These are phyloP conservation scores for Hanseniaspora jakobsenii DNA, from an alignment of 805 yeast species.

Conservation along the genomic window DNA sequence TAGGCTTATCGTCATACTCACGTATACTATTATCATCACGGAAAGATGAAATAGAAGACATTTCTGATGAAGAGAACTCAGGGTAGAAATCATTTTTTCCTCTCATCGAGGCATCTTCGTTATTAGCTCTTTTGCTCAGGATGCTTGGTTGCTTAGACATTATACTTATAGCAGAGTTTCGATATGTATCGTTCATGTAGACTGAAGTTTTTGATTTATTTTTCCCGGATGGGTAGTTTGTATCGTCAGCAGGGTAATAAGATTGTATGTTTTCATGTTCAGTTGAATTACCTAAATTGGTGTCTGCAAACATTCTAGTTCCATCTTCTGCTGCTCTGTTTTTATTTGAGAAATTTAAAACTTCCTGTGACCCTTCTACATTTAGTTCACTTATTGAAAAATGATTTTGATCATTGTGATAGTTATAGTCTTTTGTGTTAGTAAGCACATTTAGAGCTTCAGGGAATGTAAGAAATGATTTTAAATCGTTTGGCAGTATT, in stretches of 20 bases:
- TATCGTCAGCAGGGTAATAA: not conserved
- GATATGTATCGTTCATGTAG: not conserved
- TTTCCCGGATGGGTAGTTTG: not conserved
- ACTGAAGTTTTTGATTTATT: no score
- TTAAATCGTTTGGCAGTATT: constrained; percentile 30
- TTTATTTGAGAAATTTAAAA: no score
- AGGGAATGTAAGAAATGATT: constrained; percentile 24
- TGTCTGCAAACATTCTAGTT: no score
- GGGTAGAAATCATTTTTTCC: constrained; percentile 4
- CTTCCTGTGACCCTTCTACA: no score
- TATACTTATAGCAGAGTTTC: not conserved
- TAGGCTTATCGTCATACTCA: not conserved
- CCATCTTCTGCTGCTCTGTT: no score
- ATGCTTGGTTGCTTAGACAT: constrained; percentile 1
- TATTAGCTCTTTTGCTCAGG: not conserved
- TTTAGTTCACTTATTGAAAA: no score
- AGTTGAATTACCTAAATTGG: no score
- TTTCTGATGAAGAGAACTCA: constrained; percentile 3
- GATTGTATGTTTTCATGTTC: no score
- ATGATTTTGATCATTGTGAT: no score
- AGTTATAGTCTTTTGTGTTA: no score
- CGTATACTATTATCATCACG: not conserved
- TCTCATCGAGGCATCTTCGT: not conserved
- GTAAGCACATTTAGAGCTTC: constrained; percentile 6
- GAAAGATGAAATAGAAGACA: not conserved